Evolutionary conservation across 2,329 filamentous ascomycete species (phyloP), one percentile per base, ranked within the genome.

Genomic region (Pezicula rhizophila): DNA sequence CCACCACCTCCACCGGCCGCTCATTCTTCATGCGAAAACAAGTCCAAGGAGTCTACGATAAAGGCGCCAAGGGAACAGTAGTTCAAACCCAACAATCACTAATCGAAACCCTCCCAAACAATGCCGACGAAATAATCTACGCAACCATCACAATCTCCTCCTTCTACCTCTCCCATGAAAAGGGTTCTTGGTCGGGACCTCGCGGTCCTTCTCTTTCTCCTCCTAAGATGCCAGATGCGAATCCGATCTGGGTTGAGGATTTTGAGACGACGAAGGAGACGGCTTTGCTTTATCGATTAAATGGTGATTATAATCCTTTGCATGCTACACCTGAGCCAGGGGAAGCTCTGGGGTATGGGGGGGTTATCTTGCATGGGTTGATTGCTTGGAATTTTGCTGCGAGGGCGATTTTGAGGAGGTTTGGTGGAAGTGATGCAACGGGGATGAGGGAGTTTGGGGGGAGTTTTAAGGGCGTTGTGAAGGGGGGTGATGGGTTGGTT

Each of bases 261-360:
- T 31, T 31, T 12, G 8, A 31, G 12, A 31, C 28, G 2, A 31
- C 28, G 28, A 10, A 5, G 3, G 28, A 31, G 28, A 31, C 28
- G 8, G 8, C 28, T 18, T 15, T 18, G 18, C 37, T 56, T 64
- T 11, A 4, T 34, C 62, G 64, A 54, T 77, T 95, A 46, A 95
- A 95, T 60, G 89, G 89, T 57, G 89, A 95, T 72, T 95, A 95
- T 70, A 95, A 95, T 72, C 89, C 89, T 17, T 80, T 95, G 28
- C 89, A 95, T 65, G 88, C 88, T 6, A 87, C 85, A 23, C 89
- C 89, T 12, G 87, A 89, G 69, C 87, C 88, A 0, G 89, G 88
- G 47, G 71, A 78, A 68, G 84, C 88, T 70, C 93, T 95, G 87
- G 89, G 89, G 53, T 95, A 95, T 60, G 87, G 87, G 15, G 89